These are phyloP conservation scores for Scheffersomyces segobiensis DNA, from an alignment of 1,139 yeast species.

Conservation along the genomic window DNA sequence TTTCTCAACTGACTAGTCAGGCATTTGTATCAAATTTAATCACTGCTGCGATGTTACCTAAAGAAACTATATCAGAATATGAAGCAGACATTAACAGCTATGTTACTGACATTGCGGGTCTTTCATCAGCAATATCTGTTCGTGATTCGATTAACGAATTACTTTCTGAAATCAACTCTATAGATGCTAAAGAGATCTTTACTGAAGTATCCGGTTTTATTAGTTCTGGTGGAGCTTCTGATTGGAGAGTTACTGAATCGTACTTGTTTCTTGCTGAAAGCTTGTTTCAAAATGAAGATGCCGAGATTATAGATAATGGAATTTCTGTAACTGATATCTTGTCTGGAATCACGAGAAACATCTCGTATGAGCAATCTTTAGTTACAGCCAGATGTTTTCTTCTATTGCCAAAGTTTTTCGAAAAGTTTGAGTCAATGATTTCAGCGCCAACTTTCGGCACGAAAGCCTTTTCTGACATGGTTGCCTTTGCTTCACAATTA, in stretches of 20 bases:
- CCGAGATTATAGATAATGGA: conserved; percentile 18
- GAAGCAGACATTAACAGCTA: conserved; percentile 62
- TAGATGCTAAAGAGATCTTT: conserved; percentile 34
- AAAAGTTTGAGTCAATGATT: conserved; percentile 43
- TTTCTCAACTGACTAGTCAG: conserved; percentile 7
- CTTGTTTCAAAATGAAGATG: conserved; percentile 48
- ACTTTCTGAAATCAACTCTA: conserved; percentile 42
- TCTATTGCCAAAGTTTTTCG: conserved; percentile 56
- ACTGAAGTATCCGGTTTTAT: conserved; percentile 10
- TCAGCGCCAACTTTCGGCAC: conserved; percentile 38
- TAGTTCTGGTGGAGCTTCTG: conserved; percentile 1
- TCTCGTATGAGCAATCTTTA: conserved; percentile 23
- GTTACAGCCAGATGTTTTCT: conserved; percentile 49
- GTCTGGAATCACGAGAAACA: conserved; percentile 18
- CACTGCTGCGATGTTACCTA: conserved; percentile 26
- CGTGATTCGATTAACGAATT: conserved; percentile 58
- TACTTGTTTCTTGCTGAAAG: conserved; percentile 40
- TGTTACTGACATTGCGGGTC: conserved; percentile 72
- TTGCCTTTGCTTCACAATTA: conserved; percentile 25
- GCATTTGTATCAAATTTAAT: conserved; percentile 24
- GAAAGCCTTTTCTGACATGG: conserved; percentile 37
- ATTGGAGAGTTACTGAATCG: conserved; percentile 36
- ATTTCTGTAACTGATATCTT: conserved; percentile 24
- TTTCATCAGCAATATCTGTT: conserved; percentile 46
- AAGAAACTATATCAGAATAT: conserved; percentile 31